A percentile compares a stretch with the other conserved stretches of the same genome.
Evolutionary conservation across 805 yeast species (phyloP).

Genomic region (Sugiyamaella floridensis): DNA sequence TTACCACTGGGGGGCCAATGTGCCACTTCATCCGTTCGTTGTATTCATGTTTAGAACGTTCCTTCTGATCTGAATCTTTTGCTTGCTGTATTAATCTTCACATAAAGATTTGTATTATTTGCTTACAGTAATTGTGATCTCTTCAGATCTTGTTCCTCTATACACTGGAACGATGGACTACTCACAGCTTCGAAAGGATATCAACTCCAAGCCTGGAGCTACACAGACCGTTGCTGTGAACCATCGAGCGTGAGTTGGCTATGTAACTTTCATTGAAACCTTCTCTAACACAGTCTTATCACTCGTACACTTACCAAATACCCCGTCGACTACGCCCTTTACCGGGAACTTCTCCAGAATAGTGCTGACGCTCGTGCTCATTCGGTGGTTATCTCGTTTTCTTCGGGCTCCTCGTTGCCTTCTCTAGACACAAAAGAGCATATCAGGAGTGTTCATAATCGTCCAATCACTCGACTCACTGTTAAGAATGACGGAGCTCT

Average conservation of each 20-base stretch:
- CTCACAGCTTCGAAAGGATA: slow-evolving; percentile 6
- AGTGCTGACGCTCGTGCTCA: slow-evolving; percentile 36
- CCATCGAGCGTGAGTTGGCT: slow-evolving; percentile 30
- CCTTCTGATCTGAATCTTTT: not conserved
- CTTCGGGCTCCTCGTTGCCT: slow-evolving; percentile 10
- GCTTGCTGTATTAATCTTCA: not conserved
- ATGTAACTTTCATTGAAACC: not conserved
- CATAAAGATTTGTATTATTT: not conserved
- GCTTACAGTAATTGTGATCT: not conserved
- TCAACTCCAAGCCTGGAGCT: slow-evolving; percentile 7
- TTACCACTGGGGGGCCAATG: too few relatives aligned
- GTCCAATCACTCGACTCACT: slow-evolving; percentile 25
- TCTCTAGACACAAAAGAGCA: slow-evolving; percentile 11
- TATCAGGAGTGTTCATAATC: slow-evolving; percentile 14
- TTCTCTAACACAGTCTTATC: slow-evolving; percentile 24
- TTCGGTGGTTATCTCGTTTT: slow-evolving; percentile 29
- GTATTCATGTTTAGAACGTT: not conserved
- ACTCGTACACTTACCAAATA: slow-evolving; percentile 37
- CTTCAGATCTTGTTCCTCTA: not conserved
- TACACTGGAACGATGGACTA: slow-evolving; percentile 8
- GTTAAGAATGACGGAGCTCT: slow-evolving; percentile 32
- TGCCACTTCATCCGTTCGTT: not conserved
- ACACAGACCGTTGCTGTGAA: slow-evolving; percentile 34
- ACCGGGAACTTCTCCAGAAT: slow-evolving; percentile 35
- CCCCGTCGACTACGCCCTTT: slow-evolving; percentile 38